These are phyloP conservation scores for Lumnitzera racemosa DNA, from an alignment of 345 rosid genomes.

Conservation along the genomic window DNA sequence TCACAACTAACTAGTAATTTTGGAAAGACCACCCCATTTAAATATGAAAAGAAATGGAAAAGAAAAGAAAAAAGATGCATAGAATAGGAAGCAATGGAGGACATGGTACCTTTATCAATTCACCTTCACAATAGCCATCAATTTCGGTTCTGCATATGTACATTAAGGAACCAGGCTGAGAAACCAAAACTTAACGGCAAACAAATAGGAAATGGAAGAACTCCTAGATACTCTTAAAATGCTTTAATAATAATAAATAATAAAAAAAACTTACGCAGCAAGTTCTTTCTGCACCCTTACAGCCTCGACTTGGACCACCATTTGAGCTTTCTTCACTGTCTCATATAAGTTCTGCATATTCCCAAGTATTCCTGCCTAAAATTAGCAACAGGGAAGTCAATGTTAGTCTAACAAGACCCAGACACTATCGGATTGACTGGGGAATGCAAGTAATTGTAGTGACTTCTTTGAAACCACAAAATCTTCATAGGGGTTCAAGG, in stretches of 20 bases:
- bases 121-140: constrained; percentile 96
- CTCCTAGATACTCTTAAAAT: too few relatives aligned
- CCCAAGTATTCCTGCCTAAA: constrained; percentile 86
- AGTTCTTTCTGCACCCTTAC: constrained; percentile 89
- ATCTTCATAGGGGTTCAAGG: too few relatives aligned
- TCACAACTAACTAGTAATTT: background rate
- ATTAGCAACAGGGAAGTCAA: background rate
- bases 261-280: constrained; percentile 47
- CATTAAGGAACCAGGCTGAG: constrained; percentile 5
- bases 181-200: constrained; percentile 13
- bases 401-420: constrained; percentile 7
- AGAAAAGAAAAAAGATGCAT: too few relatives aligned
- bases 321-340: constrained; percentile 94
- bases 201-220: background rate
- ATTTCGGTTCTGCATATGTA: constrained; percentile 73
- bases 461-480: too few relatives aligned
- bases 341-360: constrained; percentile 90
- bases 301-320: constrained; percentile 96
- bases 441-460: too few relatives aligned
- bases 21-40: background rate
- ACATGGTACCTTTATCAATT: constrained; percentile 68
- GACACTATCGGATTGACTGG: too few relatives aligned
- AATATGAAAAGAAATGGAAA: too few relatives aligned
- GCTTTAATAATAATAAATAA: background rate
- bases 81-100: background rate